Conservation (phyloP, 495 filamentous ascomycete genomes). For the Cryomyces minteri region DNA sequence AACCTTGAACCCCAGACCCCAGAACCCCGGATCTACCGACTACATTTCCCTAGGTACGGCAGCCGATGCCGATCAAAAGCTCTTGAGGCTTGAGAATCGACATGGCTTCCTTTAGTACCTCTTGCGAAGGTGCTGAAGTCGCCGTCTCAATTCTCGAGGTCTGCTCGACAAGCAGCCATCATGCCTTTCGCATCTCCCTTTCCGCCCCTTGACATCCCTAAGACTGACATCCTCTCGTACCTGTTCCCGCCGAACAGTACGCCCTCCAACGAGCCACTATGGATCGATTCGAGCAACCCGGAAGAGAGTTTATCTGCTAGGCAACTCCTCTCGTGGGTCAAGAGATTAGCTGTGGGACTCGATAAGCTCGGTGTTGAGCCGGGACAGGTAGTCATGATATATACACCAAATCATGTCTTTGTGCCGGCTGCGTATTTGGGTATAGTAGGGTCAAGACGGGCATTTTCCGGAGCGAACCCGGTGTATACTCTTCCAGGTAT, state of each 20-base stretch:
- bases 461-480: slow-evolving; percentile 69
- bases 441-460: slow-evolving; percentile 44
- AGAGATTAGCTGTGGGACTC: slow-evolving; percentile 23
- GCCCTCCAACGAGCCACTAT: slow-evolving; percentile 22
- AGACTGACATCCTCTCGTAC: slow-evolving; percentile 25
- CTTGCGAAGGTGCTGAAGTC: not conserved
- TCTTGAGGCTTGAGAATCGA: no score
- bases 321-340: slow-evolving; percentile 25
- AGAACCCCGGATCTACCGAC: no score
- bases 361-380: slow-evolving; percentile 17
- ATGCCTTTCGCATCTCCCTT: slow-evolving; percentile 21
- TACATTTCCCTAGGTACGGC: no score
- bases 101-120: not conserved
- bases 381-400: slow-evolving; percentile 28
- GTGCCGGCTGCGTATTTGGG: slow-evolving; percentile 28
- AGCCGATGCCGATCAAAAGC: no score
- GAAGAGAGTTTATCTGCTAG: slow-evolving; percentile 16
- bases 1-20: no score
- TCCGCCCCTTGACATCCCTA: slow-evolving; percentile 20
- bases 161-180: not conserved
- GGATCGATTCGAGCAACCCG: slow-evolving; percentile 25
- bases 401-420: slow-evolving; percentile 29
- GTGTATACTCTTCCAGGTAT: slow-evolving; percentile 33
- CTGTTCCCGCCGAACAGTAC: slow-evolving; percentile 22
- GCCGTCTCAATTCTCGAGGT: not conserved